Evolutionary conservation across 23 red algal species (phyloP).

Genomic region (Gracilaria vermiculophylla): DNA sequence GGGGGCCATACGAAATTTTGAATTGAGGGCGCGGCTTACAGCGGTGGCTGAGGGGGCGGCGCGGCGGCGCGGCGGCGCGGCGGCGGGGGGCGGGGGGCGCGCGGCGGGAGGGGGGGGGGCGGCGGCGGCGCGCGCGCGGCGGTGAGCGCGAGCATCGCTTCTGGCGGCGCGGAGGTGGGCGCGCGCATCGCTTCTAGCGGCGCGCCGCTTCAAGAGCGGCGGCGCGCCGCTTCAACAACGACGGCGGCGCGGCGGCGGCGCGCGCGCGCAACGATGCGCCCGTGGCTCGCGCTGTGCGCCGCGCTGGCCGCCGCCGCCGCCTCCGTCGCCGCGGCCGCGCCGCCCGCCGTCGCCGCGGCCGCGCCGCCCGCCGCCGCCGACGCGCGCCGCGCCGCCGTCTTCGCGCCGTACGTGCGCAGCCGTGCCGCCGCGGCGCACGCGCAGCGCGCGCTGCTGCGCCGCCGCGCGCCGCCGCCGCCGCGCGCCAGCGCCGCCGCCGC

Average conservation of each 20-base stretch:
- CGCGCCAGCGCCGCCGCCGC: not conserved
- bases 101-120: not conserved
- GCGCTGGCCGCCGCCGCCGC: too few species aligned
- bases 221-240: not conserved
- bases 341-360: not conserved
- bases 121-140: not conserved
- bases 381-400: not conserved
- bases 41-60: not conserved
- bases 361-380: not conserved
- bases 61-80: not conserved
- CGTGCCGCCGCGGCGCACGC: not conserved
- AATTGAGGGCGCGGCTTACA: not conserved
- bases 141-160: not conserved
- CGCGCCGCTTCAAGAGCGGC: not conserved
- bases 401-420: not conserved
- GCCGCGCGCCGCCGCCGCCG: not conserved
- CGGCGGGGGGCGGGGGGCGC: too few species aligned
- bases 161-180: not conserved
- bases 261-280: not conserved
- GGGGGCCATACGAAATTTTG: constrained; percentile 6
- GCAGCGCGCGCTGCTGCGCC: not conserved
- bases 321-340: not conserved
- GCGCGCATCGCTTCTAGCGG: not conserved
- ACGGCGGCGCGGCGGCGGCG: not conserved
- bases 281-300: not conserved